phyloP scores from a whole-genome alignment of 306 rosid genomes.

The Astragalus glycyphyllos region DNA sequence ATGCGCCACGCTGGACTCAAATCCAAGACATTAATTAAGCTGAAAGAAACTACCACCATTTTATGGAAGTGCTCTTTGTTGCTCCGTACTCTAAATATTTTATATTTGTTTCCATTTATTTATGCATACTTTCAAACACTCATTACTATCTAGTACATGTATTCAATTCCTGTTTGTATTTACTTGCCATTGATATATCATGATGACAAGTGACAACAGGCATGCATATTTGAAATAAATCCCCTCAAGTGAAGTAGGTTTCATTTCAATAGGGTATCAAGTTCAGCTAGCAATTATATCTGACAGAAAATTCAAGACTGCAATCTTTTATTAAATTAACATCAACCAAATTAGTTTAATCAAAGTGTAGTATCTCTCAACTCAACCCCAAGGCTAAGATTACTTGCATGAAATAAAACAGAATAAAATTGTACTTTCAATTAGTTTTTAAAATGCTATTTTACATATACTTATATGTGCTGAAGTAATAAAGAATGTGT shows the following conservation, averaged over 20 bases:
- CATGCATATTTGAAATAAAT: conserved; percentile 16
- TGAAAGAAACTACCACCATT: too few relatives aligned
- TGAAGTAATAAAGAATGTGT: too few relatives aligned
- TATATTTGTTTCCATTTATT: conserved; percentile 28
- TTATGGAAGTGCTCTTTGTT: too few relatives aligned
- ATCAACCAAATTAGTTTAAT: neutral
- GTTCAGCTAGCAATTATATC: conserved; percentile 34
- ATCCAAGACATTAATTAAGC: too few relatives aligned
- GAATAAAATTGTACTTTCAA: neutral
- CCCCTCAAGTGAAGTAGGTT: conserved; percentile 39
- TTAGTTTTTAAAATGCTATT: too few relatives aligned
- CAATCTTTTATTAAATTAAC: neutral
- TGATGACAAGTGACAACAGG: neutral
- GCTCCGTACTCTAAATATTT: neutral
- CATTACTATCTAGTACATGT: conserved; percentile 36
- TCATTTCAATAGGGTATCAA: conserved; percentile 20
- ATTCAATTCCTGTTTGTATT: conserved; percentile 28
- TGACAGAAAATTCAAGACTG: neutral
- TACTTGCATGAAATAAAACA: neutral
- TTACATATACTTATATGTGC: too few relatives aligned
- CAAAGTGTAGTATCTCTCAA: neutral
- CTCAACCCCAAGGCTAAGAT: too few relatives aligned
- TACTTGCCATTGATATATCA: conserved; percentile 29
- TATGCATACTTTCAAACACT: conserved; percentile 5
- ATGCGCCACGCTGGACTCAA: too few relatives aligned